Conservation (phyloP, 306 rosid species). For the Sindora glabra region DNA sequence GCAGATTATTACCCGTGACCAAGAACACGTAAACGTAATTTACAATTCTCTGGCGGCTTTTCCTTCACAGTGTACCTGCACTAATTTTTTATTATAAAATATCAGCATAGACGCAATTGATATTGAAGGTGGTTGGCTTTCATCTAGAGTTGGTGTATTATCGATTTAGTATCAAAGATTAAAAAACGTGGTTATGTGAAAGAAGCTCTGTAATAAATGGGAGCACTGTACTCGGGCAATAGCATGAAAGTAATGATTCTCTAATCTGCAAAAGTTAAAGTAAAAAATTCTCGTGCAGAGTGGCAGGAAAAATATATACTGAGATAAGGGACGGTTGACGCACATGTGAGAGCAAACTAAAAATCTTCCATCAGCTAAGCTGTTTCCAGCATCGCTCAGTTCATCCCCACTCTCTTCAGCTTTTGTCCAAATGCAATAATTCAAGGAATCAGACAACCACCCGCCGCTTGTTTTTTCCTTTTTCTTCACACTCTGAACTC, state of each 20-base stretch:
- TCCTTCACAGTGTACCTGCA: not conserved
- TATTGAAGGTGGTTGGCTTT: constrained; percentile 33
- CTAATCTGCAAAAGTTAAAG: not conserved
- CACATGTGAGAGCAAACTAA: constrained; percentile 35
- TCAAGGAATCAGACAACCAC: constrained; percentile 40
- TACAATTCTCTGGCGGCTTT: constrained; percentile 2
- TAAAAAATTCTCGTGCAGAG: not conserved
- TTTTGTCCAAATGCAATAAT: constrained; percentile 55
- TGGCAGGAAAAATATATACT: not conserved
- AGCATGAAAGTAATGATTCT: not conserved
- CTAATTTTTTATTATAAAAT: not conserved
- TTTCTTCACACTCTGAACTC: not conserved
- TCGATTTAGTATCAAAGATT: too few species aligned
- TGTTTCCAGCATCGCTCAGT: not conserved
- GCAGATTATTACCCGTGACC: constrained; percentile 38
- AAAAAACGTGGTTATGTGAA: constrained; percentile 6
- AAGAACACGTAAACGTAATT: constrained; percentile 1
- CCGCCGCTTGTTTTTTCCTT: constrained; percentile 23
- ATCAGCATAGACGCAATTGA: not conserved
- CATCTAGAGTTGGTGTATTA: constrained; percentile 13
- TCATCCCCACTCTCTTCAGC: not conserved
- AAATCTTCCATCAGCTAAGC: not conserved
- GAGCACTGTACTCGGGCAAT: not conserved
- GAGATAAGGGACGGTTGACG: not conserved
- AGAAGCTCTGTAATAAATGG: not conserved